phyloP scores from a whole-genome alignment of 192 early-diverging fungal genomes.

The Coemansia biformis region DNA sequence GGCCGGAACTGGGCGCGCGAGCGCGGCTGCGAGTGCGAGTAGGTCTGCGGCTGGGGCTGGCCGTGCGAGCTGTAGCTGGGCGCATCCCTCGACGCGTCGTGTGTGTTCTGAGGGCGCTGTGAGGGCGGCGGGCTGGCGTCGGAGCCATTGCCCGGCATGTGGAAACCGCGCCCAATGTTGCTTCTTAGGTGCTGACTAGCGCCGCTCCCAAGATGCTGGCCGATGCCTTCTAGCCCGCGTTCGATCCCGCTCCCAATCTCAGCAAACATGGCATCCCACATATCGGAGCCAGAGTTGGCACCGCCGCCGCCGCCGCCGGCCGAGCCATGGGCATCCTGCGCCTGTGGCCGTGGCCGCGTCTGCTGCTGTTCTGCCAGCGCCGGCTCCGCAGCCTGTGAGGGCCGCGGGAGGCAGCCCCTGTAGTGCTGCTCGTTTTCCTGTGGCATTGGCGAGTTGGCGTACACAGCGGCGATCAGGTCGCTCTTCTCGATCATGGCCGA shows the following conservation, averaged over 20 bases:
- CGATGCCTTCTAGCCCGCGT: constrained; percentile 27
- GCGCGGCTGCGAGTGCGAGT: constrained; percentile 14
- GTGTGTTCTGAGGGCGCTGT: background rate
- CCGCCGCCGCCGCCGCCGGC: background rate
- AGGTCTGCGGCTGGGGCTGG: constrained; percentile 14
- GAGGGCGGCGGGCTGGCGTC: no score
- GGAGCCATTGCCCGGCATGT: no score
- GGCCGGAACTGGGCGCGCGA: constrained; percentile 5
- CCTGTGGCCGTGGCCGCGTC: background rate
- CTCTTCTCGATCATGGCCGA: constrained; percentile 38
- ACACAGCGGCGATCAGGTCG: constrained; percentile 36
- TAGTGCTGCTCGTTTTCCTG: constrained; percentile 35
- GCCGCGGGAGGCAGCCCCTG: constrained; percentile 29
- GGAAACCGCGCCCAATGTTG: no score
- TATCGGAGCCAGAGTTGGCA: background rate
- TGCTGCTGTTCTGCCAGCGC: constrained; percentile 4
- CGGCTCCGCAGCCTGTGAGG: constrained; percentile 6
- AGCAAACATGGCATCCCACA: constrained; percentile 44
- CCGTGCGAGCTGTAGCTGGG: background rate
- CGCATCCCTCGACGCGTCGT: background rate
- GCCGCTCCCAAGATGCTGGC: constrained; percentile 15
- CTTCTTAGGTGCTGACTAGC: no score
- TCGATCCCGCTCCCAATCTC: constrained; percentile 42
- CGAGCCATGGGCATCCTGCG: background rate
- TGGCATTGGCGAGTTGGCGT: constrained; percentile 40